phyloP scores from a whole-genome alignment of 129 eudicot species.

The Flaveria sonorensis region DNA sequence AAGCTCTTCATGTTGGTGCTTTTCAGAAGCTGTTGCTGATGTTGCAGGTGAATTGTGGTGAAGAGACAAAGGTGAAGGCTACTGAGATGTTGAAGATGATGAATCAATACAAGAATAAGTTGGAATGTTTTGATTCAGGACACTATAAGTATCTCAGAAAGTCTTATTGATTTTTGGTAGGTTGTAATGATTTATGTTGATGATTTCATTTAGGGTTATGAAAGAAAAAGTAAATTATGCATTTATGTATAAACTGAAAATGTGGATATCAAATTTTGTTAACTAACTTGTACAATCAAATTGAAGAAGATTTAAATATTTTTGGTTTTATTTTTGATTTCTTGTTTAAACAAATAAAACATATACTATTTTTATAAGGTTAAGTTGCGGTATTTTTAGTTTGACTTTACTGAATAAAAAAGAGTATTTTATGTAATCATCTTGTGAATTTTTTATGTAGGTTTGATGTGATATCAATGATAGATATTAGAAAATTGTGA shows the following conservation, averaged over 20 bases:
- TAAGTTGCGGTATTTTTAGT: background rate
- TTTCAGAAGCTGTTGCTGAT: slow-evolving; percentile 83
- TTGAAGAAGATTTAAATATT: background rate
- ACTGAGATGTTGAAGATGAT: slow-evolving; percentile 80
- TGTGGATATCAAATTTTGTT: slow-evolving; percentile 17
- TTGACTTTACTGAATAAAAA: background rate
- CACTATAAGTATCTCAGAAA: slow-evolving; percentile 70
- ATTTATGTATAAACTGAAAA: slow-evolving; percentile 1
- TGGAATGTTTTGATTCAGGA: slow-evolving; percentile 74
- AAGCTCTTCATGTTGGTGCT: slow-evolving; percentile 74
- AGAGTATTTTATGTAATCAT: background rate
- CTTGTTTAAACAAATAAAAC: background rate
- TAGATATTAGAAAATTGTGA: no score
- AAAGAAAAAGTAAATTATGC: background rate
- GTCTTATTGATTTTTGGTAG: slow-evolving; percentile 39
- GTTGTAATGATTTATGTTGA: slow-evolving; percentile 31
- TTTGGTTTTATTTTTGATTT: background rate
- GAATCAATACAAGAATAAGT: slow-evolving; percentile 60
- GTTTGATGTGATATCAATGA: background rate
- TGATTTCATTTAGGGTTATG: slow-evolving; percentile 8
- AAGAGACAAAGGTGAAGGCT: slow-evolving; percentile 63
- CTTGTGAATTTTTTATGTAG: background rate
- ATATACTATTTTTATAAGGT: background rate
- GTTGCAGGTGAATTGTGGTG: slow-evolving; percentile 80
- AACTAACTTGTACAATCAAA: slow-evolving; percentile 3